Conservation (phyloP, 176 grass and related monocot species). For the Paspalum vaginatum region DNA sequence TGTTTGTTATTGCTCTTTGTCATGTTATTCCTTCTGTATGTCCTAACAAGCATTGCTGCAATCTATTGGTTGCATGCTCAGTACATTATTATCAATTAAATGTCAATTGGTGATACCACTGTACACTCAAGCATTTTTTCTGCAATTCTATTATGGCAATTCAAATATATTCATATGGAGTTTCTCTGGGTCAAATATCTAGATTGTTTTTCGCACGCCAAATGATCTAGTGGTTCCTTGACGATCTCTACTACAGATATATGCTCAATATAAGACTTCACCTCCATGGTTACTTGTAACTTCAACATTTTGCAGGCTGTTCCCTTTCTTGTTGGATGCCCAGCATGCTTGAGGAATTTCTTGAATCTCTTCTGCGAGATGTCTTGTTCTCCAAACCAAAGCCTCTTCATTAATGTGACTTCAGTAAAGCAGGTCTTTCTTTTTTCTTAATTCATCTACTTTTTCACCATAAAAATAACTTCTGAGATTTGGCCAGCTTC, state of each 20-base stretch:
- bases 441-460: conserved; percentile 40
- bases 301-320: conserved; percentile 68
- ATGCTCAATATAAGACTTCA: conserved; percentile 21
- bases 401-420: conserved; percentile 96
- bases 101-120: neutral
- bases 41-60: conserved; percentile 2
- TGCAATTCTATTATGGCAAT: neutral
- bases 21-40: conserved; percentile 4
- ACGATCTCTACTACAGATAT: conserved; percentile 27
- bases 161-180: neutral
- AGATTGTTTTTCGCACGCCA: conserved; percentile 29
- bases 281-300: conserved; percentile 8
- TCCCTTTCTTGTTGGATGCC: conserved; percentile 99
- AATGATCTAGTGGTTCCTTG: conserved; percentile 37
- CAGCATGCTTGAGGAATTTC: conserved; percentile 98
- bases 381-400: conserved; percentile 96
- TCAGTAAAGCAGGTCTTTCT: conserved; percentile 69
- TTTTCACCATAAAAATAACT: neutral
- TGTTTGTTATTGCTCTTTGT: conserved; percentile 20
- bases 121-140: conserved; percentile 17
- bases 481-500: neutral
- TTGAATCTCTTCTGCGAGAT: conserved; percentile 94
- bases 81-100: neutral
- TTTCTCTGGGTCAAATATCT: conserved; percentile 3
- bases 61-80: neutral